Base-by-base conservation (phyloP, 352 stramenopile genomes). In the Pythium brachiatum region DNA sequence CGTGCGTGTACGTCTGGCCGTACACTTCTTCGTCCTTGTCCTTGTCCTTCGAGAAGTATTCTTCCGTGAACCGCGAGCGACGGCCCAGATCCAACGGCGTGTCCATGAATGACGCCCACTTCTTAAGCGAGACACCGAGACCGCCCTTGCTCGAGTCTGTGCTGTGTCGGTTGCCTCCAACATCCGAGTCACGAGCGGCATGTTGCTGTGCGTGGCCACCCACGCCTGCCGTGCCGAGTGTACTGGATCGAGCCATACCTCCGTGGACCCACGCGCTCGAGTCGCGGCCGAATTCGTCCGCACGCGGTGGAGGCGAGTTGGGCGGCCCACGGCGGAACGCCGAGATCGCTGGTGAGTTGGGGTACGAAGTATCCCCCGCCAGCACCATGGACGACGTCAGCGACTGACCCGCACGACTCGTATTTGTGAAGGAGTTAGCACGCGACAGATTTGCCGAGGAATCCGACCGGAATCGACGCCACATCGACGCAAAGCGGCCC, bases 81-180 rank as follows among this genome's bases (percentile, higher is more conserved):
- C 83, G 79, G 0, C 80, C 75, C 11, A 89, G 83, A 50, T 91
- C 81, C n/a, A 85, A 46, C 38, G 60, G 60, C 12, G 78, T 62
- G 23, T 91, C 81, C 77, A 89, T 81, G 27, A 76, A 75, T 5
- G 80, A 90, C 39, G 87, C 84, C 83, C 83, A 92, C 38, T 84
- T 82, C 57, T 83, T 85, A n/a, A 92, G 64, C 15, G 79, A 88
- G 44, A 75, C 70, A 2, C 78, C 69, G 38, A 92, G 76, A 21
- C 76, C 70, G 31, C 67, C 75, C 48, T 78, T 71, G 31, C 58
- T 55, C 21, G 81, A 84, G 34, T 92, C 83, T 15, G 68, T 76
- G 15, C 74, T 86, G 16, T 60, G 62, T 20, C 72, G 61, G n/a
- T 72, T 21, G 12, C 58, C 55, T 21, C 51, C 29, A 2, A 38